phyloP scores from a whole-genome alignment of 768 basidiomycete genomes.

The Tephrocybe rancida region DNA sequence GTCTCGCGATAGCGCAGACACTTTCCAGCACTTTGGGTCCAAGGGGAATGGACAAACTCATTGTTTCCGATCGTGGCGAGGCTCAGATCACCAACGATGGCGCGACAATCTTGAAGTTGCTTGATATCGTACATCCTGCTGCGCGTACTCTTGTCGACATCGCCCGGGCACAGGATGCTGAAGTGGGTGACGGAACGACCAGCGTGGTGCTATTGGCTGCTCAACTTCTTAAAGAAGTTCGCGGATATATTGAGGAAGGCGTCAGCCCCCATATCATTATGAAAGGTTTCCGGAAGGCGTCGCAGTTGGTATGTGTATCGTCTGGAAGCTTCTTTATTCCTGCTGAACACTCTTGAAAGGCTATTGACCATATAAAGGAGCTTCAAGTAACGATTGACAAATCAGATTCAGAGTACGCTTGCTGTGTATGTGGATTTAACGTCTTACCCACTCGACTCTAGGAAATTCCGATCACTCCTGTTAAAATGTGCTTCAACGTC shows the following conservation, averaged over 20 bases:
- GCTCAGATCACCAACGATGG: slow-evolving; percentile 99
- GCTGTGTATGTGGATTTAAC: slow-evolving; percentile 8
- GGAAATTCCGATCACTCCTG: slow-evolving; percentile 90
- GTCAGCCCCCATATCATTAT: slow-evolving; percentile 98
- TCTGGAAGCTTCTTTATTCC: neutral
- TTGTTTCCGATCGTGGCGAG: slow-evolving; percentile 90
- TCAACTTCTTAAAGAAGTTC: slow-evolving; percentile 91
- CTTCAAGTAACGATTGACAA: slow-evolving; percentile 91
- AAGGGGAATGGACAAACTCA: slow-evolving; percentile 98
- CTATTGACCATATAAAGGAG: slow-evolving; percentile 83
- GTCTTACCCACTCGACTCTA: slow-evolving; percentile 32
- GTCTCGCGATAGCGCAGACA: slow-evolving; percentile 90
- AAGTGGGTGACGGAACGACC: slow-evolving; percentile 98
- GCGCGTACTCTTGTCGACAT: slow-evolving; percentile 98
- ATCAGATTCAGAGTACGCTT: slow-evolving; percentile 81
- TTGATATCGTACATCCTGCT: slow-evolving; percentile 98
- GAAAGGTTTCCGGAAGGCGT: slow-evolving; percentile 91
- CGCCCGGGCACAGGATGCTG: slow-evolving; percentile 96
- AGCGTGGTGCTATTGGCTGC: slow-evolving; percentile 94
- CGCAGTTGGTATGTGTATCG: slow-evolving; percentile 68
- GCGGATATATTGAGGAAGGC: slow-evolving; percentile 92
- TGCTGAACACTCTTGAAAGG: slow-evolving; percentile 44
- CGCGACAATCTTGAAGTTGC: slow-evolving; percentile 94
- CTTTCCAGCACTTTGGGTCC: slow-evolving; percentile 96
- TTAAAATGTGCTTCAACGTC: slow-evolving; percentile 97